These are phyloP conservation scores for Cyclotella cryptica DNA, from an alignment of 108 stramenopile genomes.

Conservation along the genomic window DNA sequence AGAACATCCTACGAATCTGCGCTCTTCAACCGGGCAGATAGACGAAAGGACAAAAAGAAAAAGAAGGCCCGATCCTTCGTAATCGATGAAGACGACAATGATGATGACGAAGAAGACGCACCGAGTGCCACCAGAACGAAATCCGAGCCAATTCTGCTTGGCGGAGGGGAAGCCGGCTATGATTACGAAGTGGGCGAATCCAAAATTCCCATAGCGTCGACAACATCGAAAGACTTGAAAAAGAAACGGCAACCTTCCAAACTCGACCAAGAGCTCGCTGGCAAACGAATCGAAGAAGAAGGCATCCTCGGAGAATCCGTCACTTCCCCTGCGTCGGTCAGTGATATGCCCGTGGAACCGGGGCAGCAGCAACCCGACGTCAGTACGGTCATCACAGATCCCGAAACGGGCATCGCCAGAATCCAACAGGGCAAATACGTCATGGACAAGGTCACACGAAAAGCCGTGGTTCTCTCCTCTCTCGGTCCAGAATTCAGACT, in stretches of 20 bases:
- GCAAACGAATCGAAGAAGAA: slow-evolving; percentile 42
- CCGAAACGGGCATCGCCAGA: slow-evolving; percentile 82
- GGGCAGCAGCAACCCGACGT: slow-evolving; percentile 71
- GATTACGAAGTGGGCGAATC: slow-evolving; percentile 35
- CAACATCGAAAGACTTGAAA: slow-evolving; percentile 6
- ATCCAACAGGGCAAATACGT: slow-evolving; percentile 82
- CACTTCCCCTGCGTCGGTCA: slow-evolving; percentile 41
- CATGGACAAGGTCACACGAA: slow-evolving; percentile 86
- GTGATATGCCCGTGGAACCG: slow-evolving; percentile 48
- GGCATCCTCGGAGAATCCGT: slow-evolving; percentile 48
- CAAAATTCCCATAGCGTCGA: slow-evolving; percentile 40
- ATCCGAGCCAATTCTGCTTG: slow-evolving; percentile 37
- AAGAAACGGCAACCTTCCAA: slow-evolving; percentile 35
- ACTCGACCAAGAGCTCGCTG: slow-evolving; percentile 42
- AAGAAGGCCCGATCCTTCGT: slow-evolving; percentile 32
- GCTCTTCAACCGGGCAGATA: slow-evolving; percentile 35
- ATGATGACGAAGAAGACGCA: slow-evolving; percentile 2
- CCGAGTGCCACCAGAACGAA: not conserved
- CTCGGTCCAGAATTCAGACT: slow-evolving; percentile 78
- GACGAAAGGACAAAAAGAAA: slow-evolving; percentile 40
- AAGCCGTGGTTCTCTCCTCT: slow-evolving; percentile 72
- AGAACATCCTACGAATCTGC: slow-evolving; percentile 10
- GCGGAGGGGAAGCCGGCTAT: slow-evolving; percentile 43
- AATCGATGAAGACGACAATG: slow-evolving; percentile 10
- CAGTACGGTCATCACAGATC: slow-evolving; percentile 76